Evolutionary conservation across 176 grass and related monocot species (phyloP).

Genomic region (Bothriochloa decipiens): DNA sequence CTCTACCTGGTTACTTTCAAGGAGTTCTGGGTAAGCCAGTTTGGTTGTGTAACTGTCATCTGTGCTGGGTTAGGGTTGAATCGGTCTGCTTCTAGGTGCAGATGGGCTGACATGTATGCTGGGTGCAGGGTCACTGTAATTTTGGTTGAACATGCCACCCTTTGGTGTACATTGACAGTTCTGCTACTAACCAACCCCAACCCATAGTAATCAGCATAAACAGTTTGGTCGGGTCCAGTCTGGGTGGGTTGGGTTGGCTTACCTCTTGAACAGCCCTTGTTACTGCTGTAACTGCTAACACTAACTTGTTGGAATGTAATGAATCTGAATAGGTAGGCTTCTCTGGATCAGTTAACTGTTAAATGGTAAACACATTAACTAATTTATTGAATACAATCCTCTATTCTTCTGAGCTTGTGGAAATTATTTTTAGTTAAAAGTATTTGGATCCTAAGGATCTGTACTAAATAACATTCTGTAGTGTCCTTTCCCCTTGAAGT

Average conservation of each 20-base stretch:
- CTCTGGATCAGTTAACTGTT: background rate
- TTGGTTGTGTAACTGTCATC: too few relatives aligned
- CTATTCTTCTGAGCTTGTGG: background rate
- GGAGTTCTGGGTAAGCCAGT: too few relatives aligned
- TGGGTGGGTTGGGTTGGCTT: background rate
- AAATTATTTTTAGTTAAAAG: slow-evolving; percentile 24
- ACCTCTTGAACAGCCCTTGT: background rate
- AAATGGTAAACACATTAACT: slow-evolving; percentile 3
- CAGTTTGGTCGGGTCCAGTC: background rate
- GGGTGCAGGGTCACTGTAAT: background rate
- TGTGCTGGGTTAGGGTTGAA: too few relatives aligned
- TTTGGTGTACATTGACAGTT: slow-evolving; percentile 2
- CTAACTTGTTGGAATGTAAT: background rate
- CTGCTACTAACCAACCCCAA: background rate
- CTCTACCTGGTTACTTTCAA: too few relatives aligned
- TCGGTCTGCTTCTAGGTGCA: background rate
- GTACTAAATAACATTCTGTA: background rate
- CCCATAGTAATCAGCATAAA: background rate
- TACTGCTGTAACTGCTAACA: background rate
- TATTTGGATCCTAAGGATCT: slow-evolving; percentile 6
- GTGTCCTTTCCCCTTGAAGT: background rate
- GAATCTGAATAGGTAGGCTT: slow-evolving; percentile 16
- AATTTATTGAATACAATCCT: slow-evolving; percentile 1
- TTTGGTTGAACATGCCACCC: background rate
- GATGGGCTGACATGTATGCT: background rate